Percentiles rank a stretch among this genome's conserved stretches.
Evolutionary conservation across 2,329 filamentous ascomycete species (phyloP).

Genomic region (Pseudodiploospora longispora): DNA sequence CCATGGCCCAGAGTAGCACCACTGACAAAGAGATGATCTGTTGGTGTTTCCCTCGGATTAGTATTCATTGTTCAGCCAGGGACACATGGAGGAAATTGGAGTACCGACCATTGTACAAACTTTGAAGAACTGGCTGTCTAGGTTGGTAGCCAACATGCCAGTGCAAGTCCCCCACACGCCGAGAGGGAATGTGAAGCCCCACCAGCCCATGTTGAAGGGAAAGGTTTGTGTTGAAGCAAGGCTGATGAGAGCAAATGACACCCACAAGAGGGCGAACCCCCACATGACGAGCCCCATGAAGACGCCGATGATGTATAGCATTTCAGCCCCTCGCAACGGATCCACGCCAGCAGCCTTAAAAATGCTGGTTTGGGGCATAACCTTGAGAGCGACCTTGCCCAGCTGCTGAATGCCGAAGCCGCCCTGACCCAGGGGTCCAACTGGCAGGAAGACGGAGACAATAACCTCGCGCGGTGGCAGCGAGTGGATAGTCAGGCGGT

Average conservation of each 20-base stretch:
- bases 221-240: conserved; percentile 30
- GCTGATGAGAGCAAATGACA: conserved; percentile 35
- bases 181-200: conserved; percentile 39
- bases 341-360: conserved; percentile 35
- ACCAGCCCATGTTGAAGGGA: conserved; percentile 41
- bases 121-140: conserved; percentile 36
- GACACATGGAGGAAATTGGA: neutral
- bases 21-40: conserved; percentile 34
- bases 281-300: conserved; percentile 35
- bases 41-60: neutral
- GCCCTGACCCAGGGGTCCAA: conserved; percentile 60
- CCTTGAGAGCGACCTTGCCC: conserved; percentile 37
- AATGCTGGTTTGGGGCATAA: conserved; percentile 30
- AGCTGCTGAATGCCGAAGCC: conserved; percentile 49
- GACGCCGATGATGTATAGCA: conserved; percentile 52
- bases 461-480: conserved; percentile 60
- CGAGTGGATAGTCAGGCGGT: conserved; percentile 57
- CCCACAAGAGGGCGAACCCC: conserved; percentile 36
- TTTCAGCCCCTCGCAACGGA: conserved; percentile 23
- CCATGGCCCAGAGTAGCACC: conserved; percentile 33
- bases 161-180: conserved; percentile 37
- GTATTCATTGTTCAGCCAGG: neutral
- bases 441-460: conserved; percentile 58
- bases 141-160: conserved; percentile 28
- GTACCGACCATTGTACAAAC: conserved; percentile 27